These are phyloP conservation scores for Poa annua DNA, from an alignment of 176 grass and related monocot genomes.

Conservation along the genomic window DNA sequence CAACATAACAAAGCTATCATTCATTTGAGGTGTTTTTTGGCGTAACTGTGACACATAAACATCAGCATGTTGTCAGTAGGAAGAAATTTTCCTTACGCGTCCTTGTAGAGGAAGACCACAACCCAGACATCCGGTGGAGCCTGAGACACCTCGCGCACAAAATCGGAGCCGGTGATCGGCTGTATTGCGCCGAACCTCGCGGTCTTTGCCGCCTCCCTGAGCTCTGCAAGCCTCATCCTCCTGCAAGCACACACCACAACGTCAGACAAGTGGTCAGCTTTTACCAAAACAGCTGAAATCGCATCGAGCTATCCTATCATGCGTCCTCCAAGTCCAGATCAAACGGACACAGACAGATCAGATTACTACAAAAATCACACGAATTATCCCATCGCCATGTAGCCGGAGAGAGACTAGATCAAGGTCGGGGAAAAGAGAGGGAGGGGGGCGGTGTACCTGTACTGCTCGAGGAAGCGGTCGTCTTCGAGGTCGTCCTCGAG, in stretches of 20 bases:
- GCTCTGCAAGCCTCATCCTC: constrained; percentile 85
- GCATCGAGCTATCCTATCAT: neutral
- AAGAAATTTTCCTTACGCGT: constrained; percentile 53
- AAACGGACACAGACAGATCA: neutral
- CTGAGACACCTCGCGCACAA: constrained; percentile 94
- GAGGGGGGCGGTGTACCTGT: constrained; percentile 46
- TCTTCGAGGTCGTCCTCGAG: constrained; percentile 92
- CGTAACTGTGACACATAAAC: neutral
- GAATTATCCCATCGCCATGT: neutral
- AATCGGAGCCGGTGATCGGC: constrained; percentile 83
- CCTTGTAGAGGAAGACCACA: constrained; percentile 96
- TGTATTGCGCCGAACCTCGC: constrained; percentile 63
- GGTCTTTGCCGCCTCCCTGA: constrained; percentile 72
- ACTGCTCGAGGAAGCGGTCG: constrained; percentile 97
- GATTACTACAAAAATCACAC: neutral
- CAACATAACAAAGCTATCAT: neutral
- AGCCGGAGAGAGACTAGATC: neutral
- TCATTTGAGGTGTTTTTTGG: neutral
- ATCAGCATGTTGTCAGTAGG: neutral
- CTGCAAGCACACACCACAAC: constrained; percentile 44
- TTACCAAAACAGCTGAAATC: constrained; percentile 7
- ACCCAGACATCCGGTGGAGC: constrained; percentile 87
- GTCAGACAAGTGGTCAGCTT: neutral
- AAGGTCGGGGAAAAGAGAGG: neutral
- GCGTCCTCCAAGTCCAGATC: neutral